A percentile compares a stretch with the other conserved stretches of the same genome.
These are phyloP conservation scores for Sarcodon sp. DNA, from an alignment of 768 basidiomycete species.

Conservation along the genomic window DNA sequence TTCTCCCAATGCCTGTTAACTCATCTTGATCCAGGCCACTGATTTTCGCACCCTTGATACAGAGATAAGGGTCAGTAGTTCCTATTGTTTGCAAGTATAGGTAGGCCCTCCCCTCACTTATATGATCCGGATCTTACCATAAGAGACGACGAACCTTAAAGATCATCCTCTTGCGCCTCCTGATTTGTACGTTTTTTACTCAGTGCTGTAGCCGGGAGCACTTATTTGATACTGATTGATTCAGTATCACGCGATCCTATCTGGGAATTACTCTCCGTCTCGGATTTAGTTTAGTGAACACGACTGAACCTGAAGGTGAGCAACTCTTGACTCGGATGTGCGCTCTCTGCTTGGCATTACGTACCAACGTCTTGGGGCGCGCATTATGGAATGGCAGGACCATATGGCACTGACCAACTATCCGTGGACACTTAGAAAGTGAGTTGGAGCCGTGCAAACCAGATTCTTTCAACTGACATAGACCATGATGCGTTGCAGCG, in stretches of 20 bases:
- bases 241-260: slow-evolving; percentile 36
- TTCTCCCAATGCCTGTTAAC: too few species aligned
- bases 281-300: slow-evolving; percentile 40
- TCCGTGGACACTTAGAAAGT: too few species aligned
- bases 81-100: neutral
- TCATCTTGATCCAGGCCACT: slow-evolving; percentile 9
- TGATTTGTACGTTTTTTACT: slow-evolving; percentile 33
- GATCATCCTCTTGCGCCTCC: slow-evolving; percentile 43
- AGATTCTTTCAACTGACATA: too few species aligned
- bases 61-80: slow-evolving; percentile 33
- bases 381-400: too few species aligned
- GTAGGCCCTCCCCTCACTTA: too few species aligned
- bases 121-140: neutral
- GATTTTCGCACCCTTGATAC: slow-evolving; percentile 46
- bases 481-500: too few species aligned
- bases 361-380: too few species aligned
- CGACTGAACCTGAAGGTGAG: slow-evolving; percentile 40
- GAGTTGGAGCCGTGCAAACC: too few species aligned
- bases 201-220: too few species aligned
- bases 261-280: slow-evolving; percentile 53
- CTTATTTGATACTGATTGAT: slow-evolving; percentile 1
- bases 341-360: too few species aligned
- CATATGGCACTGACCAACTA: too few species aligned
- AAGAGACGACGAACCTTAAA: slow-evolving; percentile 37
- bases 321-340: too few species aligned